These are phyloP conservation scores for Kodamaea laetipori DNA, from an alignment of 805 yeast genomes.

Conservation along the genomic window DNA sequence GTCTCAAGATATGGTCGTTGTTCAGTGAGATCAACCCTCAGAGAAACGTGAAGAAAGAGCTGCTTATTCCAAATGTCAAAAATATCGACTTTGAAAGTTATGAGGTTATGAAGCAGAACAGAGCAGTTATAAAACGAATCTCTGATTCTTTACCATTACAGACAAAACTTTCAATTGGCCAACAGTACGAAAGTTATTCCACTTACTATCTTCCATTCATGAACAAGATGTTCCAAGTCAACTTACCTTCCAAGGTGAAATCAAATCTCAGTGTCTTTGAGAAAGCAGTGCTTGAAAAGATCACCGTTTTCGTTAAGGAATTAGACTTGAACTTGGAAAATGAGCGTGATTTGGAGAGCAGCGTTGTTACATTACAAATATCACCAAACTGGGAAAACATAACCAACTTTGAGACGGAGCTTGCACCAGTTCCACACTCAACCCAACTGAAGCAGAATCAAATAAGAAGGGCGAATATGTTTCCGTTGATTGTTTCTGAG, in stretches of 20 bases:
- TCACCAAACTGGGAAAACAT: conserved; percentile 41
- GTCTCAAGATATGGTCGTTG: conserved; percentile 60
- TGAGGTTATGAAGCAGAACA: conserved; percentile 39
- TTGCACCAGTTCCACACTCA: conserved; percentile 18
- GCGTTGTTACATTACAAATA: conserved; percentile 27
- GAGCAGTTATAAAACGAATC: conserved; percentile 34
- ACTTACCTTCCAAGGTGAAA: conserved; percentile 25
- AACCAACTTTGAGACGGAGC: conserved; percentile 25
- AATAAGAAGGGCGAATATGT: conserved; percentile 33
- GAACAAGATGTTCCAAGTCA: conserved; percentile 34
- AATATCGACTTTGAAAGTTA: conserved; percentile 40
- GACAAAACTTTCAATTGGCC: conserved; percentile 32
- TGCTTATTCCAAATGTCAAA: conserved; percentile 35
- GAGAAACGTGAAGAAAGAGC: conserved; percentile 15
- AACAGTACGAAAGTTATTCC: conserved; percentile 26
- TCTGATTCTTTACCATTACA: conserved; percentile 31
- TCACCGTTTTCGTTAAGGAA: conserved; percentile 40
- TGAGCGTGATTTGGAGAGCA: conserved; percentile 37
- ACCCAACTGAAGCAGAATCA: conserved; percentile 23
- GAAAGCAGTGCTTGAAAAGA: conserved; percentile 32
- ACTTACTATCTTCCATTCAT: conserved; percentile 38
- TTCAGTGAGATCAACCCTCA: conserved; percentile 61
- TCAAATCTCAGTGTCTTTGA: conserved; percentile 31
- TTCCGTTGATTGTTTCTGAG: conserved; percentile 40
- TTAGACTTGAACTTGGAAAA: conserved; percentile 44